Evolutionary conservation across 2,329 filamentous ascomycete species (phyloP), one percentile per base, ranked within the genome.

Genomic region (Tolypocladium endophyticum): DNA sequence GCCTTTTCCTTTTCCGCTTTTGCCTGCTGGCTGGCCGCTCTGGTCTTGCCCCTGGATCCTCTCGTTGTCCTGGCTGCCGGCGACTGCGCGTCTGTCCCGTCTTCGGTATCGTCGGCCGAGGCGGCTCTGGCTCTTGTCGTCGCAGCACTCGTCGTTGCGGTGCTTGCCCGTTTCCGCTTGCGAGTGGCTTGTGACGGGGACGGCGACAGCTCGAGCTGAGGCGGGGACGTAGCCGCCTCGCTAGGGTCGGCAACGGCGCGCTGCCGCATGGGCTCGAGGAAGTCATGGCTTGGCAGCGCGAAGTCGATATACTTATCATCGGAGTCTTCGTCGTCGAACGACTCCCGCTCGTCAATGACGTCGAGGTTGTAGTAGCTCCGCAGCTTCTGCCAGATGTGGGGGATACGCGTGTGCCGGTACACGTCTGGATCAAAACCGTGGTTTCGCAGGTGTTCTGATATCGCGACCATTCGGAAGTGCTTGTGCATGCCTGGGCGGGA

Each of bases 351-450:
- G 73, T 97, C 91, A 61, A 97, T 87, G 47, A 87, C 83, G 56
- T 89, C 84, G 36, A 97, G 82, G 73, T 96, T 90, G 76, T 96
- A 99, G 63, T 94, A 84, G 39, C 85, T 85, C 38, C 82, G 77
- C 14, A 99, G 81, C 74, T 97, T 97, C 66, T 83, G 81, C 93
- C 94, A 97, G 64, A 99, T 96, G 47, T 89, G 88, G 0, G 90
- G 88, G 65, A 96, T 94, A 61, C 88, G 87, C 47, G 91, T 97
- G 76, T 99, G 94, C 20, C 83, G 82, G 66, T 85, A 78, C 64
- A 84, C 66, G 68, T 88, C 80, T 57, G 87, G 83, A 72, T 92
- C 82, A 70, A 89, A 88, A 68, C 91, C 91, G 72, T 92, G 89
- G 66, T 89, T 90, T 64, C 87, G 85, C 62, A 95, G 77, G 66